These are phyloP conservation scores for Phascolomyces articulosus DNA, from an alignment of 371 early-diverging fungal genomes.

Conservation along the genomic window DNA sequence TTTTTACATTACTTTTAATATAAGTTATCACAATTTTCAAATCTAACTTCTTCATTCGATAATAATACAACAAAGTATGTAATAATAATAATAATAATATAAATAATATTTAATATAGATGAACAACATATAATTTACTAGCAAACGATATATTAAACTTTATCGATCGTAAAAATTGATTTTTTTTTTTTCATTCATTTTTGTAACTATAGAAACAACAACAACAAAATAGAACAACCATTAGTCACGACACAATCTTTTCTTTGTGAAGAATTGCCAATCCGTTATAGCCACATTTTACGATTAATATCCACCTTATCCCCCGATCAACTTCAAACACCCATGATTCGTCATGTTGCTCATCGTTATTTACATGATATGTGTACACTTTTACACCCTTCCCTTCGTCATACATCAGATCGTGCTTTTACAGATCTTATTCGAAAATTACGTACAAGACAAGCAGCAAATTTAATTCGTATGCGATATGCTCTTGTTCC, in stretches of 20 bases:
- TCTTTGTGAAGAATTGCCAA: slow-evolving; percentile 70
- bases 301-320: slow-evolving; percentile 47
- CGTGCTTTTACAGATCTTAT: slow-evolving; percentile 52
- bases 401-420: slow-evolving; percentile 31
- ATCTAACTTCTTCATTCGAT: neutral
- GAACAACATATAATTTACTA: neutral
- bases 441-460: slow-evolving; percentile 33
- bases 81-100: neutral
- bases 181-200: neutral
- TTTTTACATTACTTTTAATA: neutral
- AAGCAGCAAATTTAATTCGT: slow-evolving; percentile 40
- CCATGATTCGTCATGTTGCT: slow-evolving; percentile 41
- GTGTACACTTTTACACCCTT: slow-evolving; percentile 44
- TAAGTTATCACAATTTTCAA: slow-evolving; percentile 14
- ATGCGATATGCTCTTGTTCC: slow-evolving; percentile 41
- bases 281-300: slow-evolving; percentile 70
- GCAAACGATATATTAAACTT: neutral
- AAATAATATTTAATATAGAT: neutral
- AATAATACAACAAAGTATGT: neutral
- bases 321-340: slow-evolving; percentile 34
- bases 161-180: neutral
- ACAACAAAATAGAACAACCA: slow-evolving; percentile 4
- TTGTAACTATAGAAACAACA: neutral
- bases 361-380: slow-evolving; percentile 49
- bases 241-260: slow-evolving; percentile 54